Base-by-base conservation (phyloP, 192 early-diverging fungal genomes). In the Backusella morwellensis region DNA sequence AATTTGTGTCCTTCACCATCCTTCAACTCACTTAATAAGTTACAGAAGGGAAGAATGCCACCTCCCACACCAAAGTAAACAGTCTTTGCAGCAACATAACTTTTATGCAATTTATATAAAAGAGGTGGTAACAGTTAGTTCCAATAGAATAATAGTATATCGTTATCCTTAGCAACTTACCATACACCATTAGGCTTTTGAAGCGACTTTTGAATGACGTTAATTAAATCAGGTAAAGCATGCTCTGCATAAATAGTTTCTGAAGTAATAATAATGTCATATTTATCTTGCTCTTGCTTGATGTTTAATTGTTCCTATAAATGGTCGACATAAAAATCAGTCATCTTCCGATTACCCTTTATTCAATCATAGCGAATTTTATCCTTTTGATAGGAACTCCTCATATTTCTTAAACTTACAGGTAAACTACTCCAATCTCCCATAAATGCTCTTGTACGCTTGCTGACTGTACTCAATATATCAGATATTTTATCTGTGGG, bases 11-110 rank as follows among this genome's bases (percentile, higher is more conserved):
- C 78, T 5, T 77, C 54, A 1, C 68, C 41, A 63, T 83, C 82
- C 29, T 73, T 76, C 14, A 70, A 86, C 34, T 83, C 72, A 26
- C 85, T 77, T 21, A 96, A 89, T 29, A 92, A 82, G 69, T 86
- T 75, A 40, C 89, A 78, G 81, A 98, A 98, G 47, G 91, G 83
- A 19, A 92, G 82, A 35, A 97, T 87, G 21, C 93, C 92, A 6
- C 97, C 97, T 32, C 92, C 89, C 1, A 96, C 95, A 26, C 97
- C 97, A 92, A 99, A 99, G 80, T 99, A 99, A 7, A 92, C 91
- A 0, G 93, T 90, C 77, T 99, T 99, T 74, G 96, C 96, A 19
- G 96, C 96, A 8, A 99, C 87, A 36, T 92, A 90, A 11, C 91
- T 90, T 63, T 26, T 63, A 8, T 29, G 14, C 1, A 76, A 35